These are phyloP conservation scores for Ogataea glucozyma DNA, from an alignment of 805 yeast genomes.

Conservation along the genomic window DNA sequence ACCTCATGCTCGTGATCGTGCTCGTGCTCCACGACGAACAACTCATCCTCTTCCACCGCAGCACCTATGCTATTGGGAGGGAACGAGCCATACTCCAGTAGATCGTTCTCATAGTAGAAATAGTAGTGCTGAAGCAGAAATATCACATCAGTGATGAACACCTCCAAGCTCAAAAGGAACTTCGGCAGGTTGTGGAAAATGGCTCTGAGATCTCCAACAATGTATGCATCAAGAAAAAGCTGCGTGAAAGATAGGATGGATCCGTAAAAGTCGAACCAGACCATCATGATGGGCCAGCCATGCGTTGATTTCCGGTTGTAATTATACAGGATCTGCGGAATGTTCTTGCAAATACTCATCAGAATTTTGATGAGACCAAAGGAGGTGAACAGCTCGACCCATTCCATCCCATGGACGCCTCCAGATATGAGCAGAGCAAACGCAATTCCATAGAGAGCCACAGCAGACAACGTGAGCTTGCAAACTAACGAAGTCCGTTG, in stretches of 20 bases:
- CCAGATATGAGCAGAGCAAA: slow-evolving; percentile 20
- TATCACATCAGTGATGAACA: slow-evolving; percentile 30
- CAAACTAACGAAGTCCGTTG: slow-evolving; percentile 29
- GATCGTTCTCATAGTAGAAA: slow-evolving; percentile 30
- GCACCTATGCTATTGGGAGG: slow-evolving; percentile 23
- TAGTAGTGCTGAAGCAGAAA: slow-evolving; percentile 37
- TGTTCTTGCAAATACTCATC: slow-evolving; percentile 38
- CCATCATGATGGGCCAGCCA: slow-evolving; percentile 40
- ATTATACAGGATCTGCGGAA: slow-evolving; percentile 38
- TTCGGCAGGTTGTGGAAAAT: slow-evolving; percentile 37
- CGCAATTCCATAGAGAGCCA: slow-evolving; percentile 14
- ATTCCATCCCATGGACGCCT: slow-evolving; percentile 23
- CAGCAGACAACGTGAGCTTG: slow-evolving; percentile 21
- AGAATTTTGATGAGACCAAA: slow-evolving; percentile 35
- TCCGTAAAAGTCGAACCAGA: slow-evolving; percentile 36
- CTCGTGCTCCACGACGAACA: slow-evolving; percentile 32
- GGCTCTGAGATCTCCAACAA: slow-evolving; percentile 24
- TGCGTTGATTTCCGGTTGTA: slow-evolving; percentile 38
- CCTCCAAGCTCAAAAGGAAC: slow-evolving; percentile 34
- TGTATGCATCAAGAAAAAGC: slow-evolving; percentile 32
- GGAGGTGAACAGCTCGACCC: slow-evolving; percentile 36
- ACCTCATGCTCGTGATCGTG: slow-evolving; percentile 35
- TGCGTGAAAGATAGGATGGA: slow-evolving; percentile 34
- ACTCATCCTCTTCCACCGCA: slow-evolving; percentile 34
- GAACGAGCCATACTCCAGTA: slow-evolving; percentile 23